Percentiles rank a stretch among this genome's conserved stretches.
Evolutionary conservation across 2,329 filamentous ascomycete species (phyloP).

Genomic region (Verticillium longisporum): DNA sequence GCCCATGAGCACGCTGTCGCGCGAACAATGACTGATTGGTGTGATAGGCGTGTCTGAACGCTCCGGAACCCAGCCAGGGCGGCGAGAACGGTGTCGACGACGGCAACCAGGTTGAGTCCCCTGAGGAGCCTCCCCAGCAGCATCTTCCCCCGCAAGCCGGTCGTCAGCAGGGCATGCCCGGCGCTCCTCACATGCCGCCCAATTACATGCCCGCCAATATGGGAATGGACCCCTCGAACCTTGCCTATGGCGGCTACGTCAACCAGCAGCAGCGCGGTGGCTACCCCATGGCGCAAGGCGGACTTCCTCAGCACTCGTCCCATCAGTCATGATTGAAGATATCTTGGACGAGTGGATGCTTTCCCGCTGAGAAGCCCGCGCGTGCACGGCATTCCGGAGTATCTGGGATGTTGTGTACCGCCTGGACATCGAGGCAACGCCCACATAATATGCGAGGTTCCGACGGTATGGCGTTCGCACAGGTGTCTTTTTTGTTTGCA

Average conservation of each 20-base stretch:
- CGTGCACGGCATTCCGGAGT: slow-evolving; percentile 44
- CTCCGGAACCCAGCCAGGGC: slow-evolving; percentile 78
- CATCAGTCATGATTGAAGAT: slow-evolving; percentile 58
- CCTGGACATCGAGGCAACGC: slow-evolving; percentile 1
- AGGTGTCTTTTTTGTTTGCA: slow-evolving; percentile 3
- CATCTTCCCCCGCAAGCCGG: slow-evolving; percentile 62
- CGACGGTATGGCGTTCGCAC: slow-evolving; percentile 29
- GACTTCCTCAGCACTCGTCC: slow-evolving; percentile 76
- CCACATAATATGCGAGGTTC: slow-evolving; percentile 19
- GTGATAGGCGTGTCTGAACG: slow-evolving; percentile 86
- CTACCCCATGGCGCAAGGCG: slow-evolving; percentile 70
- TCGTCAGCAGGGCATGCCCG: slow-evolving; percentile 58
- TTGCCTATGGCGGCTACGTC: slow-evolving; percentile 80
- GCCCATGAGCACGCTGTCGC: background rate
- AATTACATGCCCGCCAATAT: slow-evolving; percentile 54
- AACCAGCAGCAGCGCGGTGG: slow-evolving; percentile 66
- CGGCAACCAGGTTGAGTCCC: slow-evolving; percentile 73
- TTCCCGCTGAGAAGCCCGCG: slow-evolving; percentile 46
- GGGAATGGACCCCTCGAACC: slow-evolving; percentile 66
- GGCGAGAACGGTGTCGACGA: slow-evolving; percentile 78
- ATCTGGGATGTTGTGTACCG: slow-evolving; percentile 5
- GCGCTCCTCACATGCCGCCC: slow-evolving; percentile 54
- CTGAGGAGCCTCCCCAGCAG: slow-evolving; percentile 76
- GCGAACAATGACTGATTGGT: background rate
- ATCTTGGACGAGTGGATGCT: slow-evolving; percentile 15